These are phyloP conservation scores for Penicillium sp. DNA, from an alignment of 2,329 filamentous ascomycete species.

Conservation along the genomic window DNA sequence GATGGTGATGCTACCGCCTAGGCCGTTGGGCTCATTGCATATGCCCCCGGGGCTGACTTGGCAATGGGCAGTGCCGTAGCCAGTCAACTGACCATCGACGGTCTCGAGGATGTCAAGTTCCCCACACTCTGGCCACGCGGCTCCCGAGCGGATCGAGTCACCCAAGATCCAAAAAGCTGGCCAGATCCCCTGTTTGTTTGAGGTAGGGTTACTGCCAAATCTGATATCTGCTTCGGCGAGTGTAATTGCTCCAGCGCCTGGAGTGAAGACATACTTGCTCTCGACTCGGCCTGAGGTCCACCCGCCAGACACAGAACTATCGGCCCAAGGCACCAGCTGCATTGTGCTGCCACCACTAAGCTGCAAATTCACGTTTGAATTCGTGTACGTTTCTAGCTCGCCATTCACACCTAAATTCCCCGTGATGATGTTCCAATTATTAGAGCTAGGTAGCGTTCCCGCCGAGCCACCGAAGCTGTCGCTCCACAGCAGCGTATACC, in stretches of 20 bases:
- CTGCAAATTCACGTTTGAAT: conserved; percentile 7
- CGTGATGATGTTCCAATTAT: conserved; percentile 14
- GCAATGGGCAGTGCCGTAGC: conserved; percentile 14
- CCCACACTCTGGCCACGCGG: conserved; percentile 10
- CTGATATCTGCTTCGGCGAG: conserved; percentile 12
- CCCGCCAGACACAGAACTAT: conserved; percentile 10
- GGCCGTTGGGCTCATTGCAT: conserved; percentile 11
- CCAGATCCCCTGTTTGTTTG: conserved; percentile 12
- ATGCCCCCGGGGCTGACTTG: conserved; percentile 9
- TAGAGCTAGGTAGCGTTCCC: conserved; percentile 3
- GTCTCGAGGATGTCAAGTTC: conserved; percentile 14
- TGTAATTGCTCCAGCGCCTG: conserved; percentile 3
- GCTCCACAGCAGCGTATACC: conserved; percentile 8
- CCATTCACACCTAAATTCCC: conserved; percentile 7
- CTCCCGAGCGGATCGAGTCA: conserved; percentile 7
- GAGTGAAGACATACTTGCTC: conserved; percentile 12
- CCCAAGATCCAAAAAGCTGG: conserved; percentile 12
- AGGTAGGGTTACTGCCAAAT: conserved; percentile 9
- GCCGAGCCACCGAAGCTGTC: conserved; percentile 7
- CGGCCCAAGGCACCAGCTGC: conserved; percentile 11
- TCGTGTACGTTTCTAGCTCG: conserved; percentile 14
- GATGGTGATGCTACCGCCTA: conserved; percentile 2
- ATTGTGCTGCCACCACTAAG: conserved; percentile 12
- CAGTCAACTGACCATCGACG: conserved; percentile 8
- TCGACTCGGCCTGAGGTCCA: conserved; percentile 13